Percentiles rank a stretch among this genome's conserved stretches.
Evolutionary conservation across 2,329 filamentous ascomycete species (phyloP).

Genomic region (Kalmusia sp.): DNA sequence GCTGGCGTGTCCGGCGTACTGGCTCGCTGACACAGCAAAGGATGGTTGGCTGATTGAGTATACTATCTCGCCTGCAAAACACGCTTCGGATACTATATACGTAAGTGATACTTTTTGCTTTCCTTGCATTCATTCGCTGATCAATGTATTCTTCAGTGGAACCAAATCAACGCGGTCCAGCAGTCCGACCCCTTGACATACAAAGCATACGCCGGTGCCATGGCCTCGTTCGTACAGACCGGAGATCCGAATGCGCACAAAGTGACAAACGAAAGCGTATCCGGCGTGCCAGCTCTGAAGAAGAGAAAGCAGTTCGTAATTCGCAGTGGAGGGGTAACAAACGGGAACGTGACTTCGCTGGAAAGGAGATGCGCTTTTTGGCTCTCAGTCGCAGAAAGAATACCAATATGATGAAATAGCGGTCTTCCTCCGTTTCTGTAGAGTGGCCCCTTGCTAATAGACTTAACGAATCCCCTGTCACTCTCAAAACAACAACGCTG

Average conservation of each 20-base stretch:
- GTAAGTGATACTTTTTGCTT: constrained; percentile 46
- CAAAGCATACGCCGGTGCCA: constrained; percentile 63
- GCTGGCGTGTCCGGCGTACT: constrained; percentile 66
- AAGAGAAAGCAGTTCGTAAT: constrained; percentile 61
- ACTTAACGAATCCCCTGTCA: no score
- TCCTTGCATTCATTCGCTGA: no score
- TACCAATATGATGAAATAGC: constrained; percentile 48
- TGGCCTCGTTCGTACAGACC: constrained; percentile 67
- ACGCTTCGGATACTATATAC: constrained; percentile 65
- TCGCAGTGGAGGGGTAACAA: constrained; percentile 52
- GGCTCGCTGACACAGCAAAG: constrained; percentile 58
- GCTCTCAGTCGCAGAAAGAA: constrained; percentile 53
- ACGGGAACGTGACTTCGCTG: constrained; percentile 49
- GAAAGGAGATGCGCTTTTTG: constrained; percentile 62
- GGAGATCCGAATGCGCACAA: constrained; percentile 66
- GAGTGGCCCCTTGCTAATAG: neutral
- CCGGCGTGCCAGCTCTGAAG: constrained; percentile 55
- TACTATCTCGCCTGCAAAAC: constrained; percentile 64
- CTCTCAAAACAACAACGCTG: neutral
- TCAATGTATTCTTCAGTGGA: constrained; percentile 61
- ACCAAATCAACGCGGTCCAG: constrained; percentile 62
- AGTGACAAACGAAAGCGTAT: constrained; percentile 53
- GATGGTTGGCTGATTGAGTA: constrained; percentile 66
- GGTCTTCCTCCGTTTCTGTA: neutral
- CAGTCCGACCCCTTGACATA: constrained; percentile 62